These are phyloP conservation scores for Sonneratia caseolaris DNA, from an alignment of 345 rosid species.

Conservation along the genomic window DNA sequence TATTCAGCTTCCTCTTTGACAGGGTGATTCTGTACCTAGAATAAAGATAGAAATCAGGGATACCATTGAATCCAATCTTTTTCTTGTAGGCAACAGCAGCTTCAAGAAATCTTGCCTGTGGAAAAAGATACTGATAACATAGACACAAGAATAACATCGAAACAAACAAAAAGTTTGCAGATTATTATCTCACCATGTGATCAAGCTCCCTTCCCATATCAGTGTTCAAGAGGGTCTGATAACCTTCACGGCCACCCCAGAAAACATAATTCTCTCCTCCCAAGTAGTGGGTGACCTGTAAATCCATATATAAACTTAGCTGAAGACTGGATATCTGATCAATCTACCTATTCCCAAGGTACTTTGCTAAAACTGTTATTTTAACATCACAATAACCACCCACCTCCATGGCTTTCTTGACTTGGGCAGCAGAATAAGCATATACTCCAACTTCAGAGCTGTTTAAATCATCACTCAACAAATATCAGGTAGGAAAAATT, in stretches of 20 bases:
- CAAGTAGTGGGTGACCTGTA: slow-evolving; percentile 74
- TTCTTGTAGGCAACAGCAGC: slow-evolving; percentile 87
- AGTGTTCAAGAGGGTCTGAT: slow-evolving; percentile 85
- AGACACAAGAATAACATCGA: background rate
- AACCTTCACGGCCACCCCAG: slow-evolving; percentile 99
- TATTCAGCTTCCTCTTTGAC: background rate
- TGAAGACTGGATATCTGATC: background rate
- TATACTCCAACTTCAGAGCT: slow-evolving; percentile 84
- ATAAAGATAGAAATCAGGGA: background rate
- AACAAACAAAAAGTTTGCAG: background rate
- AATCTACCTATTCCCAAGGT: background rate
- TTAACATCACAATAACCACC: slow-evolving; percentile 4
- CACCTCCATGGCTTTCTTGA: slow-evolving; percentile 94
- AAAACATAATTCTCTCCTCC: slow-evolving; percentile 97
- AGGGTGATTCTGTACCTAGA: background rate
- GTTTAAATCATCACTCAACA: slow-evolving; percentile 8
- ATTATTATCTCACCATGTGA: slow-evolving; percentile 45
- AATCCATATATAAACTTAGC: background rate
- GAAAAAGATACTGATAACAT: background rate
- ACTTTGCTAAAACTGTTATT: background rate
- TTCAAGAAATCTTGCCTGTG: slow-evolving; percentile 77
- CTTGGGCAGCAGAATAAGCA: slow-evolving; percentile 97
- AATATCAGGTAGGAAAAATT: background rate
- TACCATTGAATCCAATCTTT: slow-evolving; percentile 94
- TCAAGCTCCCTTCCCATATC: slow-evolving; percentile 94